Base-by-base conservation (phyloP, 1,139 yeast species). In the Blastobotrys ciferrii region DNA sequence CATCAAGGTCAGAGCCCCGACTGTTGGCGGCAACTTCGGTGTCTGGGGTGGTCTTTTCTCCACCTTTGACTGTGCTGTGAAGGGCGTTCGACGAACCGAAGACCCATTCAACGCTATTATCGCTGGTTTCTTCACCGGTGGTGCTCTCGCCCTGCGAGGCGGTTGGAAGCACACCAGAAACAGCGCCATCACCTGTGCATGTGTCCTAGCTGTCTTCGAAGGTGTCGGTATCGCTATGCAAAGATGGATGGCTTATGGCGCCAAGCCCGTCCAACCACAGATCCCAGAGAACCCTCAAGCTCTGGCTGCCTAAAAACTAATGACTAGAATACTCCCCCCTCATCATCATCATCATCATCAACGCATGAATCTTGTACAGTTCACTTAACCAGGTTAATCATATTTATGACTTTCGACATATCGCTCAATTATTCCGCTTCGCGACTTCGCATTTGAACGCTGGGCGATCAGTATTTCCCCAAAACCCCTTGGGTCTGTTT, bases 21-120 rank as follows among this genome's bases (percentile, higher is more conserved):
- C 92, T 45, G 91, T 92, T 50, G 99, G 98, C 56, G 99, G 99
- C 64, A 92, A 92, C 71, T 92, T 92, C 65, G 98, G 98, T 71
- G 96, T 88, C 38, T 92, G 99, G 99, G 99, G 98, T 75, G 99
- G 99, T 52, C 75, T 92, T 61, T 92, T 94, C 67, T 87, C 96
- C 33, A 85, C 95, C 5, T 94, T 84, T 67, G 98, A 92, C 71
- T 92, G 99, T 76, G 79, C 92, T 23, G 96, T 92, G 46, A 92
- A 92, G 71, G 96, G 94, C 2, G 81, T 92, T 36, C 86, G 99
- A 74, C 86, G 87, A 71, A 87, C 97, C 74, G 99, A 92, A 71
- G 99, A 92, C 68, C 96, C 98, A 7, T 87, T 95, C 87, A 92
- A 92, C 68, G 97, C 98, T 53, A 92, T 92, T 62, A 85, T 92